phyloP scores from a whole-genome alignment of 176 grass and related monocot species.

The Musa schizocarpa region DNA sequence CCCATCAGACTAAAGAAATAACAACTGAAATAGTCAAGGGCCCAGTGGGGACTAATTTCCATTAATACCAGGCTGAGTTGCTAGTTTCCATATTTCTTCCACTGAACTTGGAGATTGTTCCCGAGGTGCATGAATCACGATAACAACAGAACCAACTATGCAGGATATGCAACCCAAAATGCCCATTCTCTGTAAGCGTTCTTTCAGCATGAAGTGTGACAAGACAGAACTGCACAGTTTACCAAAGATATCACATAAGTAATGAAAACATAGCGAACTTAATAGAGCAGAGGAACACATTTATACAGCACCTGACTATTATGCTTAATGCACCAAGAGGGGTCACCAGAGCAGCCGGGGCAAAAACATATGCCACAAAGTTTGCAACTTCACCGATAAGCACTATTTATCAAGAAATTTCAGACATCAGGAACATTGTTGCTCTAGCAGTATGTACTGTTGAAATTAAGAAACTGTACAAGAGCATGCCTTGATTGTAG shows the following conservation, averaged over 20 bases:
- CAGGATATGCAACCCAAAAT: constrained; percentile 82
- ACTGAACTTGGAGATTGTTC: constrained; percentile 68
- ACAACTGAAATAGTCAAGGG: no score
- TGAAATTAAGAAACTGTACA: not conserved
- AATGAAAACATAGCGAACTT: not conserved
- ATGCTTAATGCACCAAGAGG: constrained; percentile 93
- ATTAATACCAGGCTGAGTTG: constrained; percentile 66
- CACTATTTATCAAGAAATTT: constrained; percentile 50
- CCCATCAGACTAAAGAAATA: no score
- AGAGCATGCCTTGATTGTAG: not conserved
- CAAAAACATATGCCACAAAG: constrained; percentile 82
- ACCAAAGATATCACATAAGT: not conserved
- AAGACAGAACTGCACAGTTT: constrained; percentile 49
- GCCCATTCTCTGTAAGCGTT: constrained; percentile 61
- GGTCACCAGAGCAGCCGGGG: constrained; percentile 81
- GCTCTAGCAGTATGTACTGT: not conserved
- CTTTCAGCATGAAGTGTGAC: constrained; percentile 79
- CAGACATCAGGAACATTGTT: not conserved
- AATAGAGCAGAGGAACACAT: not conserved
- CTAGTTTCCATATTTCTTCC: constrained; percentile 81
- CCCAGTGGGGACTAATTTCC: no score
- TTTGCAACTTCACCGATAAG: constrained; percentile 79
- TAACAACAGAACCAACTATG: constrained; percentile 87
- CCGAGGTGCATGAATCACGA: constrained; percentile 81
- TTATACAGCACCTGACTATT: constrained; percentile 59